Evolutionary conservation across 441 rosid species (phyloP), one percentile per base, ranked within the genome.

Genomic region (Sinapis alba): DNA sequence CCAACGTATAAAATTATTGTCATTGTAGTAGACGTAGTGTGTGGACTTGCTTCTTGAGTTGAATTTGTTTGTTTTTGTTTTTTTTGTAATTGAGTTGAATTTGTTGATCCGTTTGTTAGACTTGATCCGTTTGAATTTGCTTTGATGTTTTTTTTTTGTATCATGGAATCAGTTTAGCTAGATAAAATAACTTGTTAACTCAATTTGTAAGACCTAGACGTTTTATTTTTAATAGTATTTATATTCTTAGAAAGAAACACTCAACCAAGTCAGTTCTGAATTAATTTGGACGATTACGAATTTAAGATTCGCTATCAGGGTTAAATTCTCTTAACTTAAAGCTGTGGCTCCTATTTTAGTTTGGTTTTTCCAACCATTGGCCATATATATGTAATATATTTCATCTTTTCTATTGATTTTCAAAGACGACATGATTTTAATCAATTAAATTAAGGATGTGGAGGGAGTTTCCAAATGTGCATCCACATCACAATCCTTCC

Each of bases 401-500:
- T 62, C 26, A 1, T 18, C 26, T 3, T 24, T 43, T 15, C 2
- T n/a, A 71, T 11, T 30, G 36, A 15, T 34, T 18, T 62, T 63
- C 69, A 62, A 72, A 64, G 69, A 72, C 38, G 10, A 24, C 64
- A 16, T 36, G 57, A 63, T 56, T 16, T 18, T 20, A 36, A 32
- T 15, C 50, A 47, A 28, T 20, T 54, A 54, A 53, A 54, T 11
- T 11, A 10, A 11, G 43, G 10, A 43, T 70, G 38, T 50, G 68
- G 62, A 43, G 30, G 30, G 58, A 45, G 12, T 61, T 71, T 30
- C 60, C 16, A 9, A 10, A 5, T 30, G 61, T 30, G 32, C 61
- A 19, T 71, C 66, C 34, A 71, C 67, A 71, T 71, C 75, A 47
- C 15, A 50, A 5, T 15, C 68, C 30, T 19, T 61, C 34, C 61